phyloP scores from a whole-genome alignment of 2,329 filamentous ascomycete genomes.

The Metarhizium guizhouense region DNA sequence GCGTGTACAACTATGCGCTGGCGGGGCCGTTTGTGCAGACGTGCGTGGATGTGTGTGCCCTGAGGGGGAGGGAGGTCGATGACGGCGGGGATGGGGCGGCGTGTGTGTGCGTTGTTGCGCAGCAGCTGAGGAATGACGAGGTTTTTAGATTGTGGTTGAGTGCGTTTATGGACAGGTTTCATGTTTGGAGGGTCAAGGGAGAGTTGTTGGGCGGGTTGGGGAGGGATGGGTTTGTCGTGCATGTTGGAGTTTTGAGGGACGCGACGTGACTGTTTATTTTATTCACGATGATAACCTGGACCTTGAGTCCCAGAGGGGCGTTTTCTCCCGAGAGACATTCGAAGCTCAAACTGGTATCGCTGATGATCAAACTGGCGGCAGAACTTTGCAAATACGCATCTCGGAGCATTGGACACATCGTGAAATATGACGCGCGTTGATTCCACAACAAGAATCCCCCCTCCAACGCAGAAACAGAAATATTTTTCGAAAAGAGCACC shows the following conservation, averaged over 20 bases:
- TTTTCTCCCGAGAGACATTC: too few relatives aligned
- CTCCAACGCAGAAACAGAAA: too few relatives aligned
- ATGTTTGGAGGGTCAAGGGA: constrained; percentile 66
- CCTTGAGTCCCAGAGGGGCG: too few relatives aligned
- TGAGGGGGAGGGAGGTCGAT: constrained; percentile 31
- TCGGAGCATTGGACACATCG: too few relatives aligned
- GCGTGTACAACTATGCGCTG: constrained; percentile 87
- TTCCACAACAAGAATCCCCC: too few relatives aligned
- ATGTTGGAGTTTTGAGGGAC: constrained; percentile 58
- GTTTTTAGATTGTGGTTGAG: constrained; percentile 78
- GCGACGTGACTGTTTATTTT: constrained; percentile 5
- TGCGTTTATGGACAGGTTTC: constrained; percentile 57
- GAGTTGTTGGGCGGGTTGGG: constrained; percentile 51
- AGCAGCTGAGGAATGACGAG: constrained; percentile 77
- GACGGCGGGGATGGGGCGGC: constrained; percentile 24
- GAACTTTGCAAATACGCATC: too few relatives aligned
- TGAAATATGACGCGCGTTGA: too few relatives aligned
- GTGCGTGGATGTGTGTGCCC: constrained; percentile 62
- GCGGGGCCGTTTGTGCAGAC: constrained; percentile 75
- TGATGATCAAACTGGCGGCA: too few relatives aligned
- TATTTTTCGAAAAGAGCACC: too few relatives aligned
- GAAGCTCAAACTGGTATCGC: too few relatives aligned
- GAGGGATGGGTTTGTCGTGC: constrained; percentile 67
- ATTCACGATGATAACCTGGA: too few relatives aligned
- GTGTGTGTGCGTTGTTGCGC: constrained; percentile 72